Evolutionary conservation across 495 filamentous ascomycete genomes (phyloP), one percentile per base, ranked within the genome.

Genomic region (Hyphodiscus hymeniophilus): DNA sequence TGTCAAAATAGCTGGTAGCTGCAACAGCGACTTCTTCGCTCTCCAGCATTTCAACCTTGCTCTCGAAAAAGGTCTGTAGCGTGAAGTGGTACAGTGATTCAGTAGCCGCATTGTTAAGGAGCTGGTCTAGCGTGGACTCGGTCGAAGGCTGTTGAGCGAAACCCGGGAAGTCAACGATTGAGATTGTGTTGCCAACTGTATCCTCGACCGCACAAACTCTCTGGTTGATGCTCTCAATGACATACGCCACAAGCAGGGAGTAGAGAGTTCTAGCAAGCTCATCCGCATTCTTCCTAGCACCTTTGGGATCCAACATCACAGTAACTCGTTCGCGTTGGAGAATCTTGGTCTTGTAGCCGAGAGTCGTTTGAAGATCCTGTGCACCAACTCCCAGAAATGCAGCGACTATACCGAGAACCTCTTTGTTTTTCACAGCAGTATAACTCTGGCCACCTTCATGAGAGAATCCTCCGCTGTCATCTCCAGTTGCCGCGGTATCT

Each of bases 1-100:
- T 98, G 66, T 98, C 92, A 47, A 95, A 98, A 61, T 96, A 98
- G 68, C 86, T 92, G 0, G 91, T 95, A 1, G 89, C 82, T 3
- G 90, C 76, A 6, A 98, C 87, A 12, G 68, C 75, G 7, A 97
- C 84, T 59, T 96, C 92, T 66, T 98, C 92, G 16, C 81, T 85
- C 57, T 98, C 90, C 41, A 97, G 69, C 62, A 92, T 75, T 52
- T 96, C 90, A 0, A 87, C 88, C 61, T 88, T 92, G 45, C 80
- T 80, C 56, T 95, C 90, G 60, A 97, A 98, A 70, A 98, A 98
- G 57, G 82, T 92, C 57, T 94, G 89, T 31, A 96, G 75, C 32
- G 87, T 90, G 56, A 94, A 85, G 60, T 95, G 87, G 71, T 95
- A 95, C 12, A 96, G 67, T 0, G 81, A 84, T 66, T 98, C 92